Base-by-base conservation (phyloP, 371 early-diverging fungal species). In the Gilbertella persicaria region DNA sequence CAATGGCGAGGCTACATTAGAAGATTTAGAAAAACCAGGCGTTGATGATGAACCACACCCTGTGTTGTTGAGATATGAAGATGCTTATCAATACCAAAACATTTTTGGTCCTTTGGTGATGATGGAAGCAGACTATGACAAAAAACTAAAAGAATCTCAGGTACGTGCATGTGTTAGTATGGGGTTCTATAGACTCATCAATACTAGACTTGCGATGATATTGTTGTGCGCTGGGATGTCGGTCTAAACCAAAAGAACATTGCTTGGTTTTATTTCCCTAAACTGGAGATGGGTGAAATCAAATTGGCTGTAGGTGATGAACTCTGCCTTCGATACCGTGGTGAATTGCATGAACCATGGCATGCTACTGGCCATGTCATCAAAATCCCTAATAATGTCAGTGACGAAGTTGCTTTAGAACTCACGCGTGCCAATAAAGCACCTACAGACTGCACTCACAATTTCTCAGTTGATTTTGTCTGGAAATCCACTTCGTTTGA, bases 401-500 rank as follows among this genome's bases (percentile, higher is more conserved):
- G 91, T 43, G 96, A 98, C 71, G 97, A 97, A 55, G 91, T 98
- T 14, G 92, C 90, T 17, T 60, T 97, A 41, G 97, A 99, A 71
- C 68, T 96, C 33, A 71, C 80, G 6, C 66, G 82, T 5, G 62
- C 64, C 21, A 80, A 82, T 16, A 83, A 87, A 35, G 84, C 88
- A 7, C 96, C 96, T 3, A 77, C 87, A 12, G 85, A 92, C 16
- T 92, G 92, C 64, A 90, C 93, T n/a, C 91, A 88, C 67, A 94
- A 94, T 65, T 98, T 96, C 62, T 86, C 91, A 4, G 91, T 99
- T n/a, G 98, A 99, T 56, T 98, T 96, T 82, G 96, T 99, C 10
- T 99, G 99, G 99, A 97, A 98, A 71, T 89, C 95, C 12, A 94
- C 94, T 2, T 91, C 94, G 23, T 99, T 95, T 72, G 97, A 98